A percentile compares a stretch with the other conserved stretches of the same genome.
These are phyloP conservation scores for Entoloma clypeatum DNA, from an alignment of 1,284 basidiomycete species.

Conservation along the genomic window DNA sequence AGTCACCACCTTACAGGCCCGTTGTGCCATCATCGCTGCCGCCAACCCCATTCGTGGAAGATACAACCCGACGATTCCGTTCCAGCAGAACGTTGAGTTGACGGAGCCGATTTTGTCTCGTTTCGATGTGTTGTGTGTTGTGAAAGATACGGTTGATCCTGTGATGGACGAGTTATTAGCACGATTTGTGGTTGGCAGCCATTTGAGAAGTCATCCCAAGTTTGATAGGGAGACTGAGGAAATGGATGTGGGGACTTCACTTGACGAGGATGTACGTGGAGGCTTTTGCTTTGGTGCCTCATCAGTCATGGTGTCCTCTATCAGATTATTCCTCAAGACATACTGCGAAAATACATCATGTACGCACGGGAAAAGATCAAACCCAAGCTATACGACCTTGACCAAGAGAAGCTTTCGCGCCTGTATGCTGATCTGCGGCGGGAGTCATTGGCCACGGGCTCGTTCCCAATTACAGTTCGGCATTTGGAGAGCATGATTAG, in stretches of 20 bases:
- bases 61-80: conserved; percentile 97
- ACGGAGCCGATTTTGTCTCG: conserved; percentile 99
- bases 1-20: conserved; percentile 93
- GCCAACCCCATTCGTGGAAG: conserved; percentile 96
- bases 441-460: conserved; percentile 95
- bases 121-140: conserved; percentile 97
- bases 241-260: conserved; percentile 81
- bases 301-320: conserved; percentile 7
- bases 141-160: conserved; percentile 96
- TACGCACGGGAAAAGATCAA: conserved; percentile 92
- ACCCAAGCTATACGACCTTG: conserved; percentile 92
- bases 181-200: conserved; percentile 95
- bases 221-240: conserved; percentile 86
- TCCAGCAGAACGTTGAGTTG: conserved; percentile 97
- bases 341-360: conserved; percentile 99
- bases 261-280: conserved; percentile 85
- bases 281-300: conserved; percentile 1
- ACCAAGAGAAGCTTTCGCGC: conserved; percentile 93
- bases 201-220: conserved; percentile 90
- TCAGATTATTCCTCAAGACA: conserved; percentile 94
- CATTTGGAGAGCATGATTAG: conserved; percentile 99
- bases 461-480: conserved; percentile 96
- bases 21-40: conserved; percentile 96
- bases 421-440: conserved; percentile 96
- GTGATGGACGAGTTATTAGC: conserved; percentile 96